Evolutionary conservation across 2,329 filamentous ascomycete species (phyloP).

Genomic region (Aspergillus sp.): DNA sequence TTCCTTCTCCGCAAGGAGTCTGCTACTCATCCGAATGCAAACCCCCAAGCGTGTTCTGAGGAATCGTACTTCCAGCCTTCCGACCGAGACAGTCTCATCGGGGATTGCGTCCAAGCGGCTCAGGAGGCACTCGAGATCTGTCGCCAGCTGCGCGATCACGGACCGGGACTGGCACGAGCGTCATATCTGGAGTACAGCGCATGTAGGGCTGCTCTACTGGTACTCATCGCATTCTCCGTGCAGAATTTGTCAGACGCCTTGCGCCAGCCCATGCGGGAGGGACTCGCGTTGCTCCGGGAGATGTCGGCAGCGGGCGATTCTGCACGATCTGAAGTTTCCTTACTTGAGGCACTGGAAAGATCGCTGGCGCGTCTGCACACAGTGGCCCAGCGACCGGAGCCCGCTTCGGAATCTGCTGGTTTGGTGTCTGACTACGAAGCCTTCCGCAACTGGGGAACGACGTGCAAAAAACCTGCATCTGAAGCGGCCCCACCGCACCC

Average conservation of each 20-base stretch:
- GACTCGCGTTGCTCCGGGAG: conserved; percentile 32
- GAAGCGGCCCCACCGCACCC: not conserved
- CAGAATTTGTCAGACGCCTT: conserved; percentile 27
- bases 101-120: conserved; percentile 31
- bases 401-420: not conserved
- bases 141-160: conserved; percentile 23
- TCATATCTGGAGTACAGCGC: conserved; percentile 41
- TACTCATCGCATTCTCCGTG: conserved; percentile 37
- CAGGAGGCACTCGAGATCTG: conserved; percentile 29
- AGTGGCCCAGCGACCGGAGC: not conserved
- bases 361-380: conserved; percentile 24
- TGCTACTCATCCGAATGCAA: not conserved
- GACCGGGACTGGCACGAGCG: conserved; percentile 32
- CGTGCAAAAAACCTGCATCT: conserved; percentile 6
- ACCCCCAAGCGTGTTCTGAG: not conserved
- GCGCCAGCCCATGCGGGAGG: conserved; percentile 24
- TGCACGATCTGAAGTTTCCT: conserved; percentile 32
- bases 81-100: conserved; percentile 21
- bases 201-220: conserved; percentile 37
- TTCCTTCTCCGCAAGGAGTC: conserved; percentile 43
- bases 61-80: not conserved
- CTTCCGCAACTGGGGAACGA: conserved; percentile 24
- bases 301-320: conserved; percentile 36
- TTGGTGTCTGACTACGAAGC: conserved; percentile 18
- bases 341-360: conserved; percentile 34